phyloP scores from a whole-genome alignment of 345 rosid species.

The Litchi chinensis region DNA sequence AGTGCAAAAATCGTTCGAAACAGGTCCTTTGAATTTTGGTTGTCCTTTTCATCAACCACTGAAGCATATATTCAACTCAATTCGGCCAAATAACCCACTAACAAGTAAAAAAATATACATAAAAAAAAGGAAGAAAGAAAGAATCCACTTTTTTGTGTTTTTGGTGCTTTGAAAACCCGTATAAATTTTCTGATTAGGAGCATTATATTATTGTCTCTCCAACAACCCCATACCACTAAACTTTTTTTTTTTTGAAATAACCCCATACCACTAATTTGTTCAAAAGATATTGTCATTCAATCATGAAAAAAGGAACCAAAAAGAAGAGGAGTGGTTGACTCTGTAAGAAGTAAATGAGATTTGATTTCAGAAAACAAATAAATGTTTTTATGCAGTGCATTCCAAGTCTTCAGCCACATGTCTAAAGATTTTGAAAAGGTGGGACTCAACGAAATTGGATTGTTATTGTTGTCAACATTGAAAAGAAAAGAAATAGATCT shows the following conservation, averaged over 20 bases:
- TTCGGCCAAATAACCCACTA: not conserved
- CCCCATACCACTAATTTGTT: not conserved
- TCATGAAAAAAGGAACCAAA: not conserved
- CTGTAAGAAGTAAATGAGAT: too few relatives aligned
- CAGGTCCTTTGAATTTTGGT: too few relatives aligned
- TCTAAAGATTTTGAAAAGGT: too few relatives aligned
- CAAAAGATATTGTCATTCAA: not conserved
- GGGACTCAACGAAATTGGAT: not conserved
- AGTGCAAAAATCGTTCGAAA: too few relatives aligned
- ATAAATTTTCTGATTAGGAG: too few relatives aligned
- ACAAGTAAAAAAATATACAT: not conserved
- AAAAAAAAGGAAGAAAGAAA: too few relatives aligned
- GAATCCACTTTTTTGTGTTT: too few relatives aligned
- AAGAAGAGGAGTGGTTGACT: not conserved
- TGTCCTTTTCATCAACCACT: not conserved
- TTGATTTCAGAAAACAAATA: not conserved
- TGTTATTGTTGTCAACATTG: not conserved
- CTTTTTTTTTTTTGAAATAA: too few relatives aligned
- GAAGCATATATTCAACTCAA: not conserved
- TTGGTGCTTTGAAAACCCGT: too few relatives aligned
- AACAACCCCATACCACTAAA: too few relatives aligned
- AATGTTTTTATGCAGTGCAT: not conserved
- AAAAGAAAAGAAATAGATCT: too few relatives aligned
- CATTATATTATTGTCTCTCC: too few relatives aligned
- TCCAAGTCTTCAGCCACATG: not conserved